phyloP scores from a whole-genome alignment of 139 green algal genomes.

The Chlorella sorokiniana region DNA sequence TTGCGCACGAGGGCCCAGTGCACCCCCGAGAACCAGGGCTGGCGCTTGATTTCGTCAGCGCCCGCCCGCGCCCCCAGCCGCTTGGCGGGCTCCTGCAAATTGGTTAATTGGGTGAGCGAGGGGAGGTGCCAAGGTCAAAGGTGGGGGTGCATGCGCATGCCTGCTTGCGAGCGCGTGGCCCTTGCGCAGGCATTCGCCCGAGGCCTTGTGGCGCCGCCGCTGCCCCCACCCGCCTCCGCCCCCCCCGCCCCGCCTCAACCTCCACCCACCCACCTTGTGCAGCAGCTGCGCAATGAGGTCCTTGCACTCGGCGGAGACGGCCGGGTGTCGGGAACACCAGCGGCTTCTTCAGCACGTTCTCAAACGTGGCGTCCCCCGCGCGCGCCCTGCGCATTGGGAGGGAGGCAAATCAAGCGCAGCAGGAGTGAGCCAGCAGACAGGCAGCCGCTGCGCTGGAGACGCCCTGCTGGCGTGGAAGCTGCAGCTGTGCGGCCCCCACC shows the following conservation, averaged over 20 bases:
- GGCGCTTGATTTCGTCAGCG: conserved; percentile 93
- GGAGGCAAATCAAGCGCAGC: not conserved
- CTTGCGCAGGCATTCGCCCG: too few relatives aligned
- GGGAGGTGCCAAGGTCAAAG: not conserved
- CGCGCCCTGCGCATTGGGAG: conserved; percentile 32
- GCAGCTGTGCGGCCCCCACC: not conserved
- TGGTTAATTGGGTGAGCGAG: not conserved
- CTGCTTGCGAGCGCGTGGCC: too few relatives aligned
- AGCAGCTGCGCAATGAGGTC: conserved; percentile 86
- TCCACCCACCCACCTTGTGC: conserved; percentile 61
- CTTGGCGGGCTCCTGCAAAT: conserved; percentile 46
- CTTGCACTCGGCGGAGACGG: conserved; percentile 52
- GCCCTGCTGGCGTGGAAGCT: not conserved
- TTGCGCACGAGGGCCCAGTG: conserved; percentile 90
- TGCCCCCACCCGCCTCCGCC: too few relatives aligned
- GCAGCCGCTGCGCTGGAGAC: not conserved
- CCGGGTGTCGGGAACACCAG: conserved; percentile 76
- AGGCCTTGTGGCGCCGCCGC: too few relatives aligned
- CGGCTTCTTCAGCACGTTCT: conserved; percentile 90
- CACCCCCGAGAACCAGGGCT: conserved; percentile 89
- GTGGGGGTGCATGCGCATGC: too few relatives aligned
- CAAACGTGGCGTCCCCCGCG: conserved; percentile 89
- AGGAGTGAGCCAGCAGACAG: too few relatives aligned
- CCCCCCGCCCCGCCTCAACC: too few relatives aligned
- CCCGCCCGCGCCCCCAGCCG: conserved; percentile 74